Evolutionary conservation across 169 alveolate genomes (phyloP), one percentile per base, ranked within the genome.

Genomic region (Pseudocohnilembus persalinus): DNA sequence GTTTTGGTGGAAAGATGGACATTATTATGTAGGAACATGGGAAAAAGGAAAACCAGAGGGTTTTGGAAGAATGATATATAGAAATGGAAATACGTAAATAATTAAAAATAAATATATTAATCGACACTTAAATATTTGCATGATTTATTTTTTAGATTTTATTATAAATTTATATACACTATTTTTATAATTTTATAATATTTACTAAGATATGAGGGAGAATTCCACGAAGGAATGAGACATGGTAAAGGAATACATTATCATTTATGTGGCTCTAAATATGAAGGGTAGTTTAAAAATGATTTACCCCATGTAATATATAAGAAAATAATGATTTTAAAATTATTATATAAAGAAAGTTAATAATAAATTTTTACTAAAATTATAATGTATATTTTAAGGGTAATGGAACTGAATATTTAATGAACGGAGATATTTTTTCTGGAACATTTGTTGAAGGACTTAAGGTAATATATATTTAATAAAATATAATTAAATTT

Each of bases 361-460:
- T n/a, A n/a, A n/a, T n/a, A n/a, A n/a, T n/a, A n/a, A n/a, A n/a
- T n/a, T n/a, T n/a, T n/a, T n/a, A n/a, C n/a, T n/a, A n/a, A n/a
- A n/a, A n/a, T 20, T 11, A 49, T 49, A 11, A 11, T 49, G 68
- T 49, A 11, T 49, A 49, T 11, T 49, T 49, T 4, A 4, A 49
- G 68, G 93, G 93, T 31, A 74, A 78, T 76, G 96, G 96, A 26
- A 31, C 74, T 20, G 88, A 84, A 49, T 82, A 73, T 32, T 87
- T 94, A 93, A 88, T 93, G 27, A 92, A 94, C 73, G 94, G 92
- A 11, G 88, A 89, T 76, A 88, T 83, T 64, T 94, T 90, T 82
- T 85, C 81, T 30, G 97, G 97, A 4, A 84, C 88, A 25, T 94
- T 90, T 83, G 64, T 35, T 34, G 64, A 63, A 49, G 84, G 84